These are phyloP conservation scores for Ulota crispa DNA, from an alignment of 225 moss, liverwort and hornwort species.

Conservation along the genomic window DNA sequence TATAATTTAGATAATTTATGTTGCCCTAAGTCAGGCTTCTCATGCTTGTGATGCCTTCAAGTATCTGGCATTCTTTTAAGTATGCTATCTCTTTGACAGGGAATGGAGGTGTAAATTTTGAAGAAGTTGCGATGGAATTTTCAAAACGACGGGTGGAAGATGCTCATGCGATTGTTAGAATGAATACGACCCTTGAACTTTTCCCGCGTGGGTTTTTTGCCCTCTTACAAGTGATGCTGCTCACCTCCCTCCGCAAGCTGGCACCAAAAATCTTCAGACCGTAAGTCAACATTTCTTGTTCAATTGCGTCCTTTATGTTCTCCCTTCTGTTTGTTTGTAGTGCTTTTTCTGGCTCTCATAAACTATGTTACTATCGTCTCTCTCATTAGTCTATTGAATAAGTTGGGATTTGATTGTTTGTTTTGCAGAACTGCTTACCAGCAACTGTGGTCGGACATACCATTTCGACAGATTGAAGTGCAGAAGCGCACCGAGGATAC, in stretches of 20 bases:
- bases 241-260: slow-evolving; percentile 45
- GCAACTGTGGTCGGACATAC: slow-evolving; percentile 43
- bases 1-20: background rate
- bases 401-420: background rate
- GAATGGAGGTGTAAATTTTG: slow-evolving; percentile 25
- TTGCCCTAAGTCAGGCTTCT: background rate
- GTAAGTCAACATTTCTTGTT: slow-evolving; percentile 22
- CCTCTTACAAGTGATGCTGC: slow-evolving; percentile 40
- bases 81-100: slow-evolving; percentile 18
- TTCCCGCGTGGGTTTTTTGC: slow-evolving; percentile 29
- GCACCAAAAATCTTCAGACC: slow-evolving; percentile 43
- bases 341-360: background rate
- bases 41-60: background rate
- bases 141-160: slow-evolving; percentile 48
- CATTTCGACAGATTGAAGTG: slow-evolving; percentile 41
- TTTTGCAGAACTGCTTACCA: slow-evolving; percentile 35
- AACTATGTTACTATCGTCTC: background rate
- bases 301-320: background rate
- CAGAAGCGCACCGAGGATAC: slow-evolving; percentile 39
- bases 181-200: slow-evolving; percentile 36
- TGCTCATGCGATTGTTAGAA: slow-evolving; percentile 52
- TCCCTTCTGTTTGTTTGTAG: background rate
- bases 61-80: background rate
- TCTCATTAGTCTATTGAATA: background rate
- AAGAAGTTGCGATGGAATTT: slow-evolving; percentile 42